These are phyloP conservation scores for Austroboletus rostrupii DNA, from an alignment of 1,284 basidiomycete genomes.

Conservation along the genomic window DNA sequence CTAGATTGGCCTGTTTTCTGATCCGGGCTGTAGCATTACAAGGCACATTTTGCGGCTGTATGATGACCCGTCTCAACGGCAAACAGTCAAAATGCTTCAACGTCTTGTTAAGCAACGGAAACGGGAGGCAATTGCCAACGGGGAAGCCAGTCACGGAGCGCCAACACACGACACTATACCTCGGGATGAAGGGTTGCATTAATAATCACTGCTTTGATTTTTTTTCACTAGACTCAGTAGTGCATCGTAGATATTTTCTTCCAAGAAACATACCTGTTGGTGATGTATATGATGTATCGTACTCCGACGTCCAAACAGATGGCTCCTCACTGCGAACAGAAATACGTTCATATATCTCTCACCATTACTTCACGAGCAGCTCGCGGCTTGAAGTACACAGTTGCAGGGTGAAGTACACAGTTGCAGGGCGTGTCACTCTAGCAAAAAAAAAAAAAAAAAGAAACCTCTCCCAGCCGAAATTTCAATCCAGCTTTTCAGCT, in stretches of 20 bases:
- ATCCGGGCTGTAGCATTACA: constrained; percentile 37
- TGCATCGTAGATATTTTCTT: constrained; percentile 1
- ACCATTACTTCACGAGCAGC: constrained; percentile 19
- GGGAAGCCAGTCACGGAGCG: constrained; percentile 6
- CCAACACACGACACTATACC: constrained; percentile 2
- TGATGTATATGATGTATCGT: not conserved
- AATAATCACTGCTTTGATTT: constrained; percentile 18
- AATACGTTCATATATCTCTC: constrained; percentile 19
- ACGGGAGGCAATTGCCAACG: constrained; percentile 6
- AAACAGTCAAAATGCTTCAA: constrained; percentile 40
- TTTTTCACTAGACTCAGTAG: constrained; percentile 14
- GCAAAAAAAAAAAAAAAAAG: constrained; percentile 19
- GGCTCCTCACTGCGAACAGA: constrained; percentile 20
- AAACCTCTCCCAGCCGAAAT: constrained; percentile 12
- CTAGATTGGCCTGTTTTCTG: constrained; percentile 2
- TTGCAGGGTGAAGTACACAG: constrained; percentile 12
- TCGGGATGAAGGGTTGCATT: not conserved
- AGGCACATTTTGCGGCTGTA: constrained; percentile 48
- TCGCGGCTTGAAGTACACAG: constrained; percentile 14
- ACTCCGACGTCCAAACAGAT: constrained; percentile 22
- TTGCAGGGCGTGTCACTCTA: constrained; percentile 12
- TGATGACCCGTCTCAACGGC: constrained; percentile 34
- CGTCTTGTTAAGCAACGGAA: constrained; percentile 44
- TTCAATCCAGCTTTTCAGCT: constrained; percentile 10
- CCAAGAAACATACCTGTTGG: not conserved